Evolutionary conservation across 2,329 filamentous ascomycete species (phyloP).

Genomic region (Dothistroma septosporum): DNA sequence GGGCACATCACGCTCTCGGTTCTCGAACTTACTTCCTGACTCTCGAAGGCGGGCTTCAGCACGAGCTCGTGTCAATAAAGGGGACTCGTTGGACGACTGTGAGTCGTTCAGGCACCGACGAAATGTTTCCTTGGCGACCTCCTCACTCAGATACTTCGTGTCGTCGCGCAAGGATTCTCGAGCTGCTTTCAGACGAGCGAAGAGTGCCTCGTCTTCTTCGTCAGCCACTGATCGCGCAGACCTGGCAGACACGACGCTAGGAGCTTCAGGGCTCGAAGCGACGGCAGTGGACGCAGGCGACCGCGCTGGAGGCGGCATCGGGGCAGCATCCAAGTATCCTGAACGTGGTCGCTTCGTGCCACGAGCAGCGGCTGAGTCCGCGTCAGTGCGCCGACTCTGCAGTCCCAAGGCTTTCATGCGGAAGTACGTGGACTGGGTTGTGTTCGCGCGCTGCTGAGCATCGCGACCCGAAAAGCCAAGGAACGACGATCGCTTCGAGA

Average conservation of each 20-base stretch:
- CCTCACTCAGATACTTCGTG: constrained; percentile 14
- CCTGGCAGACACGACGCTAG: constrained; percentile 4
- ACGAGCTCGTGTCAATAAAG: constrained; percentile 32
- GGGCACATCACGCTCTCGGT: constrained; percentile 27
- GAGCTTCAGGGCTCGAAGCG: neutral
- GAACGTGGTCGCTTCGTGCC: constrained; percentile 24
- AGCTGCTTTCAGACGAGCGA: constrained; percentile 33
- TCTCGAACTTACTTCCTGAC: constrained; percentile 13
- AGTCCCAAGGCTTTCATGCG: constrained; percentile 48
- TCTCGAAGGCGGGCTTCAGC: constrained; percentile 31
- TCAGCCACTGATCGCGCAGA: constrained; percentile 20
- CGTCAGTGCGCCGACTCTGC: constrained; percentile 27
- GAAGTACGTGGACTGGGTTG: constrained; percentile 51
- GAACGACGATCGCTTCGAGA: constrained; percentile 31
- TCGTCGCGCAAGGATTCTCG: constrained; percentile 28
- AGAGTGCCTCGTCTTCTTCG: constrained; percentile 33
- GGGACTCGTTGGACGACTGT: constrained; percentile 28
- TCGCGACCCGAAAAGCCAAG: constrained; percentile 27
- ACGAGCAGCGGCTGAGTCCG: constrained; percentile 8
- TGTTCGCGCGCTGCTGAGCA: constrained; percentile 34
- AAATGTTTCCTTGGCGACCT: constrained; percentile 21
- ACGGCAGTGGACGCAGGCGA: neutral
- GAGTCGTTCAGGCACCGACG: constrained; percentile 25
- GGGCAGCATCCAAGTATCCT: constrained; percentile 17
- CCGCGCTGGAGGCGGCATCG: constrained; percentile 16